Base-by-base conservation (phyloP, 78 protist genomes). In the Dictyostelium purpureum region DNA sequence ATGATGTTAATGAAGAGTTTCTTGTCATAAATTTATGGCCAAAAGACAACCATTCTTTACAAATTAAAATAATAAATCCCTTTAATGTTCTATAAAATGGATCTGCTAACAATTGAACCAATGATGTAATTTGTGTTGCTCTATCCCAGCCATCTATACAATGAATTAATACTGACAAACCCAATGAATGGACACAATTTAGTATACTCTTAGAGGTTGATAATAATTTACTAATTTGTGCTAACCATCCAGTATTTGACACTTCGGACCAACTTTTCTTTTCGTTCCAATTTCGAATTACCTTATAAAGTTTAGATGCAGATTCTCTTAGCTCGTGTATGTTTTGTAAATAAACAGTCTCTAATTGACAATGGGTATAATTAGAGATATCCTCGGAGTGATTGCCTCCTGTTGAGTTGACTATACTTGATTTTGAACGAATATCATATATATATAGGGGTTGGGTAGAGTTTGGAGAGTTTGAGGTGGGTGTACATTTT, bases 111-210 rank as follows among this genome's bases (percentile, higher is more conserved):
- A 97, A 33, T 63, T 87, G 80, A 7, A 97, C 96, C 19, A 96
- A 26, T 18, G 81, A 51, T 16, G 49, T 69, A 2, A 92, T 18
- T 78, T 95, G 97, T 24, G 98, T 24, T 24, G 99, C 98, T 42
- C 99, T 95, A 82, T 98, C 99, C 98, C 99, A 98, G 2, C 99
- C 99, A 74, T 98, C 99, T 6, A 97, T 67, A 77, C 99, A 98
- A 74, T 98, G 99, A 21, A 98, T 96, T 31, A 98, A 56, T 4
- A 93, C 91, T 10, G 85, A 63, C 1, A 35, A 56, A n/a, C 85
- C 79, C 7, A 79, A 89, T 28, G 16, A n/a, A 47, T 71, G 79
- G 9, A 94, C 24, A 37, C 6, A n/a, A 26, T 70, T 51, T 16
- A 79, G 77, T 2, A 94, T 76, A 51, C 73, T 52, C 7, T n/a